A percentile compares a stretch with the other conserved stretches of the same genome.
Conservation (phyloP, 805 yeast species). For the Wickerhamiella spandovensis region DNA sequence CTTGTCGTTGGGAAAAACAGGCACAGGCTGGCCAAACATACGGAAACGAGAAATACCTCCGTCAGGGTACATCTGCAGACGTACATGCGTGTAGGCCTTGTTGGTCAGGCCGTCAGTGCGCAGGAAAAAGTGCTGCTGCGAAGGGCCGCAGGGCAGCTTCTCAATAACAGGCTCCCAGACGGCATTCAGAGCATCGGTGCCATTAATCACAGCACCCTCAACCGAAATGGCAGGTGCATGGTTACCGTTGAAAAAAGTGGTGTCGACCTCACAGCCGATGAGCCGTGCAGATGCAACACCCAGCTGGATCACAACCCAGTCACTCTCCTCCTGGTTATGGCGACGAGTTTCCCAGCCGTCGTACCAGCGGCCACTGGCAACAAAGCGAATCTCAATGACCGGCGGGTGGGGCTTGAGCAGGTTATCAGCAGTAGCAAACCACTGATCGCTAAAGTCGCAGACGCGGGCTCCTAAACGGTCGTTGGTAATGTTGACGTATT, state of each 20-base stretch:
- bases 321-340: conserved; percentile 73
- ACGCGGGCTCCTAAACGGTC: conserved; percentile 72
- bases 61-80: conserved; percentile 90
- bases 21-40: conserved; percentile 69
- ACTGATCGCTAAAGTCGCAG: conserved; percentile 65
- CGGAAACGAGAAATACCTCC: conserved; percentile 96
- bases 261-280: conserved; percentile 79
- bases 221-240: conserved; percentile 86
- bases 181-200: conserved; percentile 25
- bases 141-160: conserved; percentile 75
- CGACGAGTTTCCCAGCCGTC: conserved; percentile 99
- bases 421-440: conserved; percentile 90
- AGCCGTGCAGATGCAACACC: conserved; percentile 75
- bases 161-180: conserved; percentile 66
- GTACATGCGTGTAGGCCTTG: conserved; percentile 58
- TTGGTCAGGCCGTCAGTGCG: conserved; percentile 44
- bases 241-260: conserved; percentile 89
- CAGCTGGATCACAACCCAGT: conserved; percentile 71
- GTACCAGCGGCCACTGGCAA: conserved; percentile 88
- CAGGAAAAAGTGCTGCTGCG: conserved; percentile 70
- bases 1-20: conserved; percentile 43
- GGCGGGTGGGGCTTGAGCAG: conserved; percentile 72
- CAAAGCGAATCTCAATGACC: conserved; percentile 65
- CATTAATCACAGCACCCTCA: conserved; percentile 38
- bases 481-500: conserved; percentile 56